These are phyloP conservation scores for Psilocybe tampanensis DNA, from an alignment of 768 basidiomycete species.

Conservation along the genomic window DNA sequence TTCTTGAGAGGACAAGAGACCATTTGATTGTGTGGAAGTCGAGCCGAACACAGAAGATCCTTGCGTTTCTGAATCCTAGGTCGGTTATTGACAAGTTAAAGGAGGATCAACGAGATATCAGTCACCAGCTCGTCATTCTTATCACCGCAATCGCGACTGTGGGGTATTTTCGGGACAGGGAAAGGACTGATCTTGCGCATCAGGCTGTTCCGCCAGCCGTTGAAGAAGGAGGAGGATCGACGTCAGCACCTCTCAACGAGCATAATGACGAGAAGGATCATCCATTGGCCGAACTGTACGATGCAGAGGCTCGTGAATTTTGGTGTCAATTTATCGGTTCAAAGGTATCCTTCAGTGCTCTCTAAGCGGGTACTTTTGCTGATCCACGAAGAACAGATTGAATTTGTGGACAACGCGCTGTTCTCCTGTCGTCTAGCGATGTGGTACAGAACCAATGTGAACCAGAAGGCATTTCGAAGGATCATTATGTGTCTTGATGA, in stretches of 20 bases:
- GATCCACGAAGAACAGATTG: neutral
- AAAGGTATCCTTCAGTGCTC: conserved; percentile 12
- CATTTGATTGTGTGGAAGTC: conserved; percentile 20
- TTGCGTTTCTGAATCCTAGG: conserved; percentile 24
- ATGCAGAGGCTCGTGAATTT: conserved; percentile 21
- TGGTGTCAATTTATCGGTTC: conserved; percentile 26
- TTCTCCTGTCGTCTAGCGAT: neutral
- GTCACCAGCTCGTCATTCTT: conserved; percentile 25
- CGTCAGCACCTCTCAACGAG: neutral
- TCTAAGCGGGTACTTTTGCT: no score
- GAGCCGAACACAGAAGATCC: conserved; percentile 10
- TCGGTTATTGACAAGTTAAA: conserved; percentile 19
- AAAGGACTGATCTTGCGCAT: neutral
- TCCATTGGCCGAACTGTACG: neutral
- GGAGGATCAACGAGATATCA: conserved; percentile 24
- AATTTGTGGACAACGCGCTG: neutral
- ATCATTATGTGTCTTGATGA: conserved; percentile 13
- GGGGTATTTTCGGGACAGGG: conserved; percentile 14
- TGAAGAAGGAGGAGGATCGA: no score
- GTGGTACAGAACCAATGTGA: conserved; percentile 5
- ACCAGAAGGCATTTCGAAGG: neutral
- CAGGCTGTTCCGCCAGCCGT: neutral
- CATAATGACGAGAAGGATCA: neutral
- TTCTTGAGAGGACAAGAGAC: conserved; percentile 20
- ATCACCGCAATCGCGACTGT: conserved; percentile 16